phyloP scores from a whole-genome alignment of 805 yeast species.

The Kuraishia hungarica region DNA sequence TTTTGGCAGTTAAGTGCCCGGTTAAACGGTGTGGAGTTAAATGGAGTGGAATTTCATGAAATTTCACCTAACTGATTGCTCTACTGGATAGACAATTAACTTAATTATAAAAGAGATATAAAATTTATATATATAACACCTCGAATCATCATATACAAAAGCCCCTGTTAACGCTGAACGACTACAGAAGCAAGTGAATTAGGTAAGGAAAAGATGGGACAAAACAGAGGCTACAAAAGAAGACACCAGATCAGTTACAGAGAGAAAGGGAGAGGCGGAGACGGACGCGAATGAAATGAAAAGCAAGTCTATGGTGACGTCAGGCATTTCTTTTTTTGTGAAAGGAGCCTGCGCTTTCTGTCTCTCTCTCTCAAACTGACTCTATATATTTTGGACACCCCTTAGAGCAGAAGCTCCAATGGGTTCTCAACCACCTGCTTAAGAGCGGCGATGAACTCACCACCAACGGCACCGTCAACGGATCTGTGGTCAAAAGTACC shows the following conservation, averaged over 20 bases:
- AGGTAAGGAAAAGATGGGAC: not conserved
- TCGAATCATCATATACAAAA: not conserved
- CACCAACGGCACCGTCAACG: slow-evolving; percentile 97
- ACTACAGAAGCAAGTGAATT: not conserved
- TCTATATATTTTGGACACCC: not conserved
- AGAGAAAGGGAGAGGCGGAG: not conserved
- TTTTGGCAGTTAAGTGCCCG: not conserved
- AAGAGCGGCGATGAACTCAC: slow-evolving; percentile 90
- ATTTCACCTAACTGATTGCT: no score
- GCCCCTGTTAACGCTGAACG: not conserved
- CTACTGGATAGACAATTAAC: not conserved
- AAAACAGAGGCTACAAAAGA: not conserved
- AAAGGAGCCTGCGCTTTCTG: not conserved
- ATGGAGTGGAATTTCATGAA: no score
- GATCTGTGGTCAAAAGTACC: slow-evolving; percentile 97
- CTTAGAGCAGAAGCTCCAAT: slow-evolving; percentile 76
- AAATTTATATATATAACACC: not conserved
- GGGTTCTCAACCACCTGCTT: slow-evolving; percentile 94
- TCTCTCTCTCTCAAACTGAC: not conserved
- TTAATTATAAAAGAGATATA: not conserved
- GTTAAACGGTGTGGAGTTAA: not conserved
- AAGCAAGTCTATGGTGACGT: not conserved
- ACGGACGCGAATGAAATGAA: not conserved
- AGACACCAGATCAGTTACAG: not conserved
- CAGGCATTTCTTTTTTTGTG: not conserved